These are phyloP conservation scores for Gryganskiella cystojenkinii DNA, from an alignment of 192 early-diverging fungal genomes.

Conservation along the genomic window DNA sequence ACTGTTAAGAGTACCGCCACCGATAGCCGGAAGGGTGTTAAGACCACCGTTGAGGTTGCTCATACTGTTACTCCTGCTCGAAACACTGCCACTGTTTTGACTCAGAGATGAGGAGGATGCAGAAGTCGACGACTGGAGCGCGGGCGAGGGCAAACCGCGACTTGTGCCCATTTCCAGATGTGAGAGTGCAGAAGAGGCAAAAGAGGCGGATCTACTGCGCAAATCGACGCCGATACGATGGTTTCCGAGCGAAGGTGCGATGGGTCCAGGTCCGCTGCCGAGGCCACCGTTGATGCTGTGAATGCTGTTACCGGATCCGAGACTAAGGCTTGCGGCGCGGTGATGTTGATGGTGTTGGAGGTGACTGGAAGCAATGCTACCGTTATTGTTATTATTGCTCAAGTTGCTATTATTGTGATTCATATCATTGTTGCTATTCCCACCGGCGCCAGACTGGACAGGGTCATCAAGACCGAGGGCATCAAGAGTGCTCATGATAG, in stretches of 20 bases:
- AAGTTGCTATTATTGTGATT: slow-evolving; percentile 18
- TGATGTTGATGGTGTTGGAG: slow-evolving; percentile 10
- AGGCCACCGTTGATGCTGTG: slow-evolving; percentile 23
- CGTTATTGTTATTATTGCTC: slow-evolving; percentile 2
- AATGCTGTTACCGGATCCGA: slow-evolving; percentile 22
- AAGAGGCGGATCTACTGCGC: slow-evolving; percentile 50
- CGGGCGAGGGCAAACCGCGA: slow-evolving; percentile 9
- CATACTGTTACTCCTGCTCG: slow-evolving; percentile 30
- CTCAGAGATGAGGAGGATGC: slow-evolving; percentile 14
- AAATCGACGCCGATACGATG: slow-evolving; percentile 44
- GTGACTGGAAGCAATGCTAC: not conserved
- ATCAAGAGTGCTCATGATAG: slow-evolving; percentile 72
- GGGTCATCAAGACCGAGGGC: slow-evolving; percentile 77
- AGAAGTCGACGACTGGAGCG: too few species aligned
- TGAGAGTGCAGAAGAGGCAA: slow-evolving; percentile 43
- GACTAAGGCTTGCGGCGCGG: slow-evolving; percentile 1
- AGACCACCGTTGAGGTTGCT: slow-evolving; percentile 19
- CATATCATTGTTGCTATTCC: slow-evolving; percentile 12
- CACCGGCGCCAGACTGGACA: slow-evolving; percentile 39
- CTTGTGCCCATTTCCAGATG: slow-evolving; percentile 27
- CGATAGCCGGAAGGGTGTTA: slow-evolving; percentile 5
- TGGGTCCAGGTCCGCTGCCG: slow-evolving; percentile 2
- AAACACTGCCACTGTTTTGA: slow-evolving; percentile 14
- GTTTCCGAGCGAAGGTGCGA: not conserved
- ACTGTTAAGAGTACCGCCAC: not conserved